Conservation (phyloP, 73 alveolate species). For the Breviolum minutum region DNA sequence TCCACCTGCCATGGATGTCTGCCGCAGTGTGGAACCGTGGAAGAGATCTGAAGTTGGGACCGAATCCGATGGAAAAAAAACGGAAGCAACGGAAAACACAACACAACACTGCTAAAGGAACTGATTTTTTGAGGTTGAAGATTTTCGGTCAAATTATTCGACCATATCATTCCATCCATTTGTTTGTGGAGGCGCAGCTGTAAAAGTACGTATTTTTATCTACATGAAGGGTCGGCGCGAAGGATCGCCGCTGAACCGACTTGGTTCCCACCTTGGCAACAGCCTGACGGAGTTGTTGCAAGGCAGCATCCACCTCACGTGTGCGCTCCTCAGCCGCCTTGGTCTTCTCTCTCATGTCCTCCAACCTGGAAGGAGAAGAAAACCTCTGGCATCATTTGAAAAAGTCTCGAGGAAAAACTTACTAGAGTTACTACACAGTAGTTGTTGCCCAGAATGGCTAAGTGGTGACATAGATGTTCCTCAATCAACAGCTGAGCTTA, state of each 20-base stretch:
- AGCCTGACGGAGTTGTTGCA: slow-evolving; percentile 35
- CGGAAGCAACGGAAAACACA: not conserved
- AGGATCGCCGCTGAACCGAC: not conserved
- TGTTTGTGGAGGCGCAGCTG: no score
- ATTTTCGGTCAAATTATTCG: no score
- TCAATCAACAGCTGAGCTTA: not conserved
- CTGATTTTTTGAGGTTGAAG: not conserved
- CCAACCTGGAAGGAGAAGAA: no score
- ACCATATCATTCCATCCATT: no score
- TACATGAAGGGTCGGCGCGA: not conserved
- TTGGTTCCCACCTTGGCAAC: not conserved
- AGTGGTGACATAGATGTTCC: not conserved
- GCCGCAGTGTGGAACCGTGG: no score
- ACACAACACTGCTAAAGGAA: not conserved
- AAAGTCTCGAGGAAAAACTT: no score
- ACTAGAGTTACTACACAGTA: no score
- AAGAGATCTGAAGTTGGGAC: no score
- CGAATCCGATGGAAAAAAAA: not conserved
- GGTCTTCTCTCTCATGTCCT: not conserved
- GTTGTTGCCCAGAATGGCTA: not conserved
- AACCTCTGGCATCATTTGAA: no score
- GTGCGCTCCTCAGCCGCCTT: not conserved
- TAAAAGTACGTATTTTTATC: no score
- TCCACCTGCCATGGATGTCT: slow-evolving; percentile 22
- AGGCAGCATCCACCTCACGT: slow-evolving; percentile 13